Conservation (phyloP, 23 red algal species). For the Gracilaria caudata region DNA sequence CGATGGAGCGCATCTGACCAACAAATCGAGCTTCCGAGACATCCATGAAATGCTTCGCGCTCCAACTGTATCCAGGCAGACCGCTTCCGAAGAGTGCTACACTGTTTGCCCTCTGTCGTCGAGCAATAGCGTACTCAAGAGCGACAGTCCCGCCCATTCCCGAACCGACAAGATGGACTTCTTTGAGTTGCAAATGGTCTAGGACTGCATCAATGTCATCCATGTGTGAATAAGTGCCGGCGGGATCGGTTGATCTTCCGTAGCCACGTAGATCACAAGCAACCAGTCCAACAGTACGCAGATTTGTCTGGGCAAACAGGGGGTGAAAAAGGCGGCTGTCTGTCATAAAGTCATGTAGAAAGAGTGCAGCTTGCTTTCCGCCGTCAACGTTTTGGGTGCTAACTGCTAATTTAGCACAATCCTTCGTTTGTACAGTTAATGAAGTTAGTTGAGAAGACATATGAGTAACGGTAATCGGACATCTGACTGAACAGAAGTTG, state of each 20-base stretch:
- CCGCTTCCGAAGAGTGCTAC: slow-evolving; percentile 50
- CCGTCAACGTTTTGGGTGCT: background rate
- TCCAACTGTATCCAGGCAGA: slow-evolving; percentile 54
- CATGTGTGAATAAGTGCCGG: slow-evolving; percentile 24
- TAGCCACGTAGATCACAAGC: slow-evolving; percentile 55
- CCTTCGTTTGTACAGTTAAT: slow-evolving; percentile 7
- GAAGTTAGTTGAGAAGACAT: slow-evolving; percentile 14
- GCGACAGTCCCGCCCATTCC: slow-evolving; percentile 45
- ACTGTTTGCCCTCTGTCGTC: background rate
- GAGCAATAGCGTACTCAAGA: slow-evolving; percentile 32
- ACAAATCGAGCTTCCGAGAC: slow-evolving; percentile 60
- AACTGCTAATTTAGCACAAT: slow-evolving; percentile 5
- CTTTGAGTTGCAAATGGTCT: background rate
- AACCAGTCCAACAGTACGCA: background rate
- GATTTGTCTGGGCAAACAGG: slow-evolving; percentile 16
- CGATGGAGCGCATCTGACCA: slow-evolving; percentile 1
- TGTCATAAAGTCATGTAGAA: slow-evolving; percentile 73
- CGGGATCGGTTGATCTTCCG: slow-evolving; percentile 32
- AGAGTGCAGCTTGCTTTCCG: slow-evolving; percentile 8
- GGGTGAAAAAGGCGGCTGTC: slow-evolving; percentile 48
- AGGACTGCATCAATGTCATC: slow-evolving; percentile 48
- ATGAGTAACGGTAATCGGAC: background rate
- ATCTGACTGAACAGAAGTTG: background rate
- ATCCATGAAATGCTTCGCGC: slow-evolving; percentile 18
- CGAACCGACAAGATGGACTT: slow-evolving; percentile 37